Base-by-base conservation (phyloP, 2,329 filamentous ascomycete genomes). In the Colletotrichum somersetense region DNA sequence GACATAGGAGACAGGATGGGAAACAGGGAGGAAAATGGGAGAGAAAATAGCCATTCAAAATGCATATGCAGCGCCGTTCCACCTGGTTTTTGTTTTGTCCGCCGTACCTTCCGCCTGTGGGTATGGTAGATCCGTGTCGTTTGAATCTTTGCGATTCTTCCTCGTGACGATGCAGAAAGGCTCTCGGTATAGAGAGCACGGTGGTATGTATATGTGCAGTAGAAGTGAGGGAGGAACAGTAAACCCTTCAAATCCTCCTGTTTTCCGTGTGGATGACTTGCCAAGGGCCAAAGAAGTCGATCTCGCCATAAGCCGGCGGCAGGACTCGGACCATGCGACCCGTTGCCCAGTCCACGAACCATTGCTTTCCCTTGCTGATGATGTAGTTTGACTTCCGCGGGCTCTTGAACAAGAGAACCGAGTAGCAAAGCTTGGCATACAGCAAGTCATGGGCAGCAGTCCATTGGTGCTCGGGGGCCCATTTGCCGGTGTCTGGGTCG, bases 341-440 rank as follows among this genome's bases (percentile, higher is more conserved):
- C 20, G 87, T 89, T 18, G 80, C 79, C 88, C 88, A 90, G 81
- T 90, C 88, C 55, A 90, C 87, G 71, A 85, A 84, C 87, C 88
- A 90, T 76, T 87, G 84, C 77, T 87, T 89, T 53, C 88, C 88
- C 73, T 86, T 85, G 78, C 83, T 83, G 76, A 90, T 85, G 68
- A 90, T 85, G 74, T 87, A 88, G 76, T 89, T 88, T 72, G 84
- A 87, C 77, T 90, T 89, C 64, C 88, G 82, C 33, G 89, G 89
- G 71, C 85, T 87, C 68, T 86, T 83, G 77, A 87, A 88, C 33
- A 89, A 82, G 12, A 90, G 80, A 62, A 89, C 86, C n/a, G 86
- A 85, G 78, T 89, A 89, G 79, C 88, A 90, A 12, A 89, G 82
- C 78, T 88, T 89, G 63, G 88, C 88, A 72, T 90, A 90, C 38